A percentile compares a stretch with the other conserved stretches of the same genome.
Conservation (phyloP, 2,329 filamentous ascomycete genomes). For the Colletotrichum graminicola region DNA sequence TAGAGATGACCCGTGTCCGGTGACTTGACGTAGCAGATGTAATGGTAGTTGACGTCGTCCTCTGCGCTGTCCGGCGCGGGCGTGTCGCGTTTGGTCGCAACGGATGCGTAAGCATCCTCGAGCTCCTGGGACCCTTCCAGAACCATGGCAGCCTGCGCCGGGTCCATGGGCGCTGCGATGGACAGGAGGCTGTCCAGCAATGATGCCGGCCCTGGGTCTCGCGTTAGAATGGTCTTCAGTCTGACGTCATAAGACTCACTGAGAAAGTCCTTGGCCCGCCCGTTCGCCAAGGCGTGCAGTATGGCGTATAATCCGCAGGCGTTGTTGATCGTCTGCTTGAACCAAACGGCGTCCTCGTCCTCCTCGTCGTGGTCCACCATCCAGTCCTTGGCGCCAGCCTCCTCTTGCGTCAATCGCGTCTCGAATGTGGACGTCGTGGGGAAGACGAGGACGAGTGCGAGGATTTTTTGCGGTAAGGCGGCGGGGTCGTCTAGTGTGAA, state of each 20-base stretch:
- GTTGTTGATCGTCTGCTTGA: conserved; percentile 79
- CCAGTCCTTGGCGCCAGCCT: conserved; percentile 40
- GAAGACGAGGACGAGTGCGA: conserved; percentile 77
- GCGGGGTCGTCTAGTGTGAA: conserved; percentile 77
- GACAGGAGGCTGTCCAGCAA: conserved; percentile 68
- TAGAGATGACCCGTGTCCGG: conserved; percentile 66
- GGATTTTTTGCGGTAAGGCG: conserved; percentile 67
- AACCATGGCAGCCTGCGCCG: conserved; percentile 67
- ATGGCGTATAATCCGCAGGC: conserved; percentile 78
- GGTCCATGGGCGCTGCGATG: conserved; percentile 68
- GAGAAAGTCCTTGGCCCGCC: conserved; percentile 49
- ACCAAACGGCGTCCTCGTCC: conserved; percentile 76
- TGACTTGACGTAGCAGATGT: conserved; percentile 77
- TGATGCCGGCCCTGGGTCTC: conserved; percentile 39
- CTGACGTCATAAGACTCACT: conserved; percentile 54
- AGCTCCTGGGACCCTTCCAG: conserved; percentile 74
- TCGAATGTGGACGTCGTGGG: conserved; percentile 73
- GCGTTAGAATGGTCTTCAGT: neutral
- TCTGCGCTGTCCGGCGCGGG: conserved; percentile 69
- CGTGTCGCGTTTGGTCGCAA: conserved; percentile 72
- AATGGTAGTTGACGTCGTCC: conserved; percentile 76
- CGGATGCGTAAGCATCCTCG: conserved; percentile 72
- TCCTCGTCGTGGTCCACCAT: conserved; percentile 53
- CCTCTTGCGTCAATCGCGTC: conserved; percentile 57
- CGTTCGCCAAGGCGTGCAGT: conserved; percentile 74